Percentiles rank a stretch among this genome's conserved stretches.
Conservation (phyloP, 768 basidiomycete species). For the Obba rivulosa region DNA sequence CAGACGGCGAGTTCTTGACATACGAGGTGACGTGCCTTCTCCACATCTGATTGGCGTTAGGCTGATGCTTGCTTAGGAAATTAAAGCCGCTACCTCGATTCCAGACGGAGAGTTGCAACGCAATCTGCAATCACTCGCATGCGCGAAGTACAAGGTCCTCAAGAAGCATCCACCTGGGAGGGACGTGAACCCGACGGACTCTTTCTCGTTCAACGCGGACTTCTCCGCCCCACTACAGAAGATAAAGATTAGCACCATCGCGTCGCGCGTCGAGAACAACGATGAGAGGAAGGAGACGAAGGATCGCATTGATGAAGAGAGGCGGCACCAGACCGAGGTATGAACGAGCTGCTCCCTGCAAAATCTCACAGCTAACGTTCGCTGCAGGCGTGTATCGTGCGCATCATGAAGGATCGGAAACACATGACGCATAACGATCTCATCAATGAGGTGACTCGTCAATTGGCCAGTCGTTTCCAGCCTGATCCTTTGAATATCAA, state of each 20-base stretch:
- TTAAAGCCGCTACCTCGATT: conserved; percentile 70
- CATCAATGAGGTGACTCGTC: conserved; percentile 85
- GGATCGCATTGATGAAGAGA: conserved; percentile 86
- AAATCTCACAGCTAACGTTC: conserved; percentile 1
- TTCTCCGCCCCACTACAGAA: conserved; percentile 81
- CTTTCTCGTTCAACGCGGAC: conserved; percentile 83
- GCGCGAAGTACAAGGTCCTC: conserved; percentile 88
- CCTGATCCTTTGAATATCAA: conserved; percentile 88
- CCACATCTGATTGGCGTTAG: background rate
- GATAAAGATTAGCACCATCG: conserved; percentile 90
- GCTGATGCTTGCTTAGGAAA: conserved; percentile 53
- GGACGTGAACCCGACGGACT: conserved; percentile 70
- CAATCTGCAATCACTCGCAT: conserved; percentile 93
- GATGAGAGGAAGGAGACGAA: conserved; percentile 90
- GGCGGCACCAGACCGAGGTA: conserved; percentile 87
- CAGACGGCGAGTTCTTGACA: conserved; percentile 62
- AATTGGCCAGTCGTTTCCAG: conserved; percentile 77
- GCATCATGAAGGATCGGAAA: conserved; percentile 96
- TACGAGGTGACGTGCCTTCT: conserved; percentile 54
- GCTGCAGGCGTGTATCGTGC: conserved; percentile 89
- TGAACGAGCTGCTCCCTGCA: conserved; percentile 15
- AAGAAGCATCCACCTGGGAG: conserved; percentile 88
- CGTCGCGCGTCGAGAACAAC: conserved; percentile 78
- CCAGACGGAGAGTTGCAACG: conserved; percentile 77
- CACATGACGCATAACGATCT: conserved; percentile 84